phyloP scores from a whole-genome alignment of 768 basidiomycete species.

The Hysterangium stoloniferum region DNA sequence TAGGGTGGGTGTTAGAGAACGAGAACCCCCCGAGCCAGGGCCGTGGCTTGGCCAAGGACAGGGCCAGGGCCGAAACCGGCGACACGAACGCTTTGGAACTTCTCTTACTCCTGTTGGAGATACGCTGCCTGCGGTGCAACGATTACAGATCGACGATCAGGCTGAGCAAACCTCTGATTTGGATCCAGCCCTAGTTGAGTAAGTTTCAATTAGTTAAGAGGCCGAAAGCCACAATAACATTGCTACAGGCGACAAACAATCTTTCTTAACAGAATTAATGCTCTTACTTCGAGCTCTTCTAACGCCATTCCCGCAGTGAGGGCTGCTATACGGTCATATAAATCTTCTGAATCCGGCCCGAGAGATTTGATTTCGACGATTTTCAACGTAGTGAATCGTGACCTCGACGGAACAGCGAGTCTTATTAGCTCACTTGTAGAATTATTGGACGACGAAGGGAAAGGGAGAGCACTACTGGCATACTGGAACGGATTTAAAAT shows the following conservation, averaged over 20 bases:
- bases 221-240: neutral
- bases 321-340: slow-evolving; percentile 74
- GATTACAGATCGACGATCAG: slow-evolving; percentile 18
- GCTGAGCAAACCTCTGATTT: slow-evolving; percentile 33
- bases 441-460: slow-evolving; percentile 75
- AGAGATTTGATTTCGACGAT: slow-evolving; percentile 82
- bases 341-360: slow-evolving; percentile 66
- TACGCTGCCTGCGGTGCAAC: slow-evolving; percentile 19
- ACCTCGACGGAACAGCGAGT: slow-evolving; percentile 67
- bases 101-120: too few relatives aligned
- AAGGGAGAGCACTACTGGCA: slow-evolving; percentile 62
- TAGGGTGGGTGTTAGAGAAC: slow-evolving; percentile 27
- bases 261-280: slow-evolving; percentile 56
- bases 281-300: slow-evolving; percentile 47
- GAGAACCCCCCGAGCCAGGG: slow-evolving; percentile 34
- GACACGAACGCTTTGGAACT: slow-evolving; percentile 58
- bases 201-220: slow-evolving; percentile 19
- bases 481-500: slow-evolving; percentile 82
- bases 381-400: slow-evolving; percentile 67
- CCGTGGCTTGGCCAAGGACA: slow-evolving; percentile 17
- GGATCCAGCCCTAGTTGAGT: slow-evolving; percentile 53
- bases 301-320: slow-evolving; percentile 56
- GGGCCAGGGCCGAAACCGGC: slow-evolving; percentile 31
- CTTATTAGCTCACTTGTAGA: slow-evolving; percentile 70
- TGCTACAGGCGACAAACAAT: slow-evolving; percentile 52